phyloP scores from a whole-genome alignment of 2,329 filamentous ascomycete genomes.

The Clarireedia paspali region DNA sequence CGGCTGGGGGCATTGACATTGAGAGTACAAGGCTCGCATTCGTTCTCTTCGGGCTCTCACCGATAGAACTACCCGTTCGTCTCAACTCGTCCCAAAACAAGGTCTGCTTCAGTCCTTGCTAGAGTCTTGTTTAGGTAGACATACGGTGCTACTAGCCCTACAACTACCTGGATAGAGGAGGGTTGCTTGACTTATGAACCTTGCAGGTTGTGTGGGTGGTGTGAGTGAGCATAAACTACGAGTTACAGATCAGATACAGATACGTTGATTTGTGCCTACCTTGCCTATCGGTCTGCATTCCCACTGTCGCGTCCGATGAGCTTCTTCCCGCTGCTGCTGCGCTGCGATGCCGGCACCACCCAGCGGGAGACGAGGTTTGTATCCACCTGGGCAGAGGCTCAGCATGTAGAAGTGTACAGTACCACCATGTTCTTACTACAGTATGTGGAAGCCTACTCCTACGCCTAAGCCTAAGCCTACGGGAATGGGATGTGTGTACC shows the following conservation, averaged over 20 bases:
- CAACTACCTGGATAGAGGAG: not conserved
- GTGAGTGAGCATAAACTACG: too few relatives aligned
- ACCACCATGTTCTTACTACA: too few relatives aligned
- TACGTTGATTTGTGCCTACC: too few relatives aligned
- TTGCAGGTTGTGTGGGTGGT: too few relatives aligned
- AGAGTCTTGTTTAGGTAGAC: not conserved
- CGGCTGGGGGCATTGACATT: not conserved
- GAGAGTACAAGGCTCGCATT: too few relatives aligned
- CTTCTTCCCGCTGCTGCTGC: too few relatives aligned
- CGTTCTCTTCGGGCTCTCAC: constrained; percentile 1
- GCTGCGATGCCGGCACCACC: constrained; percentile 15
- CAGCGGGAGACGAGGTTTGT: constrained; percentile 23
- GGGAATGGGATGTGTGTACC: not conserved
- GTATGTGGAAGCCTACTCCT: not conserved
- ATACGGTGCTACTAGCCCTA: not conserved
- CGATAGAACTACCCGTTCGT: constrained; percentile 2
- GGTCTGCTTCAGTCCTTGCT: constrained; percentile 4
- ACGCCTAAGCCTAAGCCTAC: too few relatives aligned
- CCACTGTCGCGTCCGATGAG: not conserved
- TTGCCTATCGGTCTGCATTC: not conserved
- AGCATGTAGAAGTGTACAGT: too few relatives aligned
- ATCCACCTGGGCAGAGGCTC: not conserved
- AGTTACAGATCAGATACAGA: too few relatives aligned
- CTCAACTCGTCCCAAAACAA: constrained; percentile 16
- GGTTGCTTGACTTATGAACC: too few relatives aligned